Evolutionary conservation across 495 filamentous ascomycete genomes (phyloP).

Genomic region (Aspergillus kassunensis): DNA sequence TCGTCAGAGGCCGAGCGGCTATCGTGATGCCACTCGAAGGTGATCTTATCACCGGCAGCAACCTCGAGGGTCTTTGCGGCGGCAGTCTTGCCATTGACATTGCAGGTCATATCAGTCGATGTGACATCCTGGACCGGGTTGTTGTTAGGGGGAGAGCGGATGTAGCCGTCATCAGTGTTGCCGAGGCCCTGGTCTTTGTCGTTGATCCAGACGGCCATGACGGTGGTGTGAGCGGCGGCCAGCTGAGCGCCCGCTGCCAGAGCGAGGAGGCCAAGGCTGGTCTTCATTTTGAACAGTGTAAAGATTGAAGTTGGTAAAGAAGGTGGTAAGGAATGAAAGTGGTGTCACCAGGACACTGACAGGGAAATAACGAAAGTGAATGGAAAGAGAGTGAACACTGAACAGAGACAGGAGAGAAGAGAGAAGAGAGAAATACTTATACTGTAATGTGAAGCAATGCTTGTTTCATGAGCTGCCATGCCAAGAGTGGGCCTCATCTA

Average conservation of each 20-base stretch:
- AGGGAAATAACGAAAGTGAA: constrained; percentile 2
- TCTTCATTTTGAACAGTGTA: constrained; percentile 21
- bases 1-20: constrained; percentile 18
- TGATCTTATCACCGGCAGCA: constrained; percentile 21
- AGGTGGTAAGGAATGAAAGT: neutral
- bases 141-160: constrained; percentile 24
- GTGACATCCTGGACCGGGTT: constrained; percentile 21
- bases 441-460: too few species aligned
- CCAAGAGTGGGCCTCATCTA: constrained; percentile 4
- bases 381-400: neutral
- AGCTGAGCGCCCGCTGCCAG: constrained; percentile 25
- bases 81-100: constrained; percentile 20
- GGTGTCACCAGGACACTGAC: neutral
- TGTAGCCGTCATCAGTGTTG: constrained; percentile 10
- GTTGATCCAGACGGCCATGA: constrained; percentile 25
- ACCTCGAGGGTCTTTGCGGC: constrained; percentile 20
- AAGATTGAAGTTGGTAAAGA: neutral
- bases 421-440: too few species aligned
- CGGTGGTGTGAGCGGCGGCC: constrained; percentile 20
- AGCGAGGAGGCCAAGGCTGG: constrained; percentile 19
- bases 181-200: constrained; percentile 22
- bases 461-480: neutral
- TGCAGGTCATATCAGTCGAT: constrained; percentile 23
- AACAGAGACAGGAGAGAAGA: neutral
- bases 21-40: constrained; percentile 26